Base-by-base conservation (phyloP, 2,329 filamentous ascomycete genomes). In the Diaporthe citri region DNA sequence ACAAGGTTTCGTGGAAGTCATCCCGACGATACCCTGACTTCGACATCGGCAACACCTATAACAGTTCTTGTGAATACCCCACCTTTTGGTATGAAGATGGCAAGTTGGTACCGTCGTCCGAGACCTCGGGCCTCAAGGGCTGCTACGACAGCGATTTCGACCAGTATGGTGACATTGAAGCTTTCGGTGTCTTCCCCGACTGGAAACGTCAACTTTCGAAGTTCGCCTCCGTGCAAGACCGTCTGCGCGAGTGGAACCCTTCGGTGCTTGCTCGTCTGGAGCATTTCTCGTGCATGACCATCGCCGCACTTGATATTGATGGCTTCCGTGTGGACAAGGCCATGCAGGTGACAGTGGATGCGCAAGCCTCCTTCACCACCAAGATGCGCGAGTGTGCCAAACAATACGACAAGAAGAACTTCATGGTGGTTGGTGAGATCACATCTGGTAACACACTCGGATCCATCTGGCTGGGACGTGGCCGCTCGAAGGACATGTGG, bases 281-380 rank as follows among this genome's bases (percentile, higher is more conserved):
- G 75, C 86, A 87, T 57, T 91, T 92, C 78, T 91, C 90, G 2
- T 93, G 91, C 81, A 89, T 92, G 81, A 86, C 89, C 56, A 91
- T 93, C 74, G 82, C 85, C 28, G 89, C 88, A 75, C 85, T 93
- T 28, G 91, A 93, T 79, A 90, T 93, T 72, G 91, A 93, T 79
- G 91, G 91, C 0, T 92, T 91, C 78, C 88, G 91, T 62, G 90
- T 91, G 81, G 91, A 93, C 81, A 93, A 93, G 81, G 91, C 90
- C 4, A 89, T 89, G 34, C 90, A 92, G 66, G 77, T 79, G 20
- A 91, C 91, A 0, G 86, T 91, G 17, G 91, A 92, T 79, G 87
- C 90, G 2, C 85, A 90, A 72, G 90, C 86, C 13, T 86, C 90
- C 67, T 92, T 90, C 80, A 90, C 89, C 22, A 82, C 85, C 36